Base-by-base conservation (phyloP, 345 rosid species). In the Salix udensis region DNA sequence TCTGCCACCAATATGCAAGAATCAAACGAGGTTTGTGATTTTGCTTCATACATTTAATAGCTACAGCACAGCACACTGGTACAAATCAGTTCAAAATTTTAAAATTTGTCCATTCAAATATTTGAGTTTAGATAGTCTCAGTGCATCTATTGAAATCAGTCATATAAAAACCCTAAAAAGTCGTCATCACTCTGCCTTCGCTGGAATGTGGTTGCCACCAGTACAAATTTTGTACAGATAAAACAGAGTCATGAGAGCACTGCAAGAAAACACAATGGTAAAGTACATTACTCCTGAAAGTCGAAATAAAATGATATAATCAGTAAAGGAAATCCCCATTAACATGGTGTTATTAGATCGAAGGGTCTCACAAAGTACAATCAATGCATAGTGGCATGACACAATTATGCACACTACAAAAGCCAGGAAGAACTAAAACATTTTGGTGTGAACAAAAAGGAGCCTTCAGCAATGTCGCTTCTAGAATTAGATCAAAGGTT, bases 191-290 rank as follows among this genome's bases (percentile, higher is more conserved):
- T 91, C 95, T 44, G 90, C 80, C 91, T 96, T 96, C 76, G 86
- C 55, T 16, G 97, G 85, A 72, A 91, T 74, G 69, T 87, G 97
- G 81, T 94, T 96, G 76, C 99, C 97, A 30, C 97, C 98, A 5
- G 92, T 91, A 0, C 90, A 90, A 62, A 92, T 74, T 90, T 96
- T 96, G 88, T 87, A 92, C 28, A 92, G 78, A 84, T 91, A 96
- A 84, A 93, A 96, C 40, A 70, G 82, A 34, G 97, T 87, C 99
- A 96, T 94, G 58, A 96, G 87, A 81, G 87, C 94, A 85, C 99
- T 96, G 97, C 93, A 85, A 83, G 73, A 74, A 62, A 73, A 53
- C 55, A 72, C 8, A 55, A 44, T 73, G 78, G 65, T 66, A 53
- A 53, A 60, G 76, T 62, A 18, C 3, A 70, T 44, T 67, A 73